Base-by-base conservation (phyloP, 441 rosid species). In the Adansonia gregorii region DNA sequence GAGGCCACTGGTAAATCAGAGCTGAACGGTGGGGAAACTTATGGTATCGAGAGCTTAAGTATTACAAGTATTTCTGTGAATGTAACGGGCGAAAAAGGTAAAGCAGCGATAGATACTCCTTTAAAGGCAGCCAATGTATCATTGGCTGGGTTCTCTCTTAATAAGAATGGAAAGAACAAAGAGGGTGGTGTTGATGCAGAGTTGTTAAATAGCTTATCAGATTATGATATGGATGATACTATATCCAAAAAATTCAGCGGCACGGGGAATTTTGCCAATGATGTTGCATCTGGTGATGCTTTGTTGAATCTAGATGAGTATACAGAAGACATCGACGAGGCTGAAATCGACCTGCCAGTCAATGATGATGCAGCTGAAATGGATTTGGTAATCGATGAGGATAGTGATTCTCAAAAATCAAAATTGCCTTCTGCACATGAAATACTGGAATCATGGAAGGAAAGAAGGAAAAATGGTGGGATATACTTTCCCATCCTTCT, bases 371-470 rank as follows among this genome's bases (percentile, higher is more conserved):
- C 59, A 8, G 39, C 52, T 11, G 76, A 73, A 60, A 63, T 76
- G 41, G 73, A 79, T 64, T 24, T 67, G 59, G 71, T 61, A 19
- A 49, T 74, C 0, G 55, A 58, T 12, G 78, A 82, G 64, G 84
- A 69, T 45, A 78, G 63, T 81, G 91, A 85, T 64, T 73, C 83
- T 12, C 43, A 46, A 0, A 81, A 72, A 66, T 76, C 87, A 6
- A 82, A 82, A 27, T 73, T 86, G 74, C 97, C 94, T 0, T 82
- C 95, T 8, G 94, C 95, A 15, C 59, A 78, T 55, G 93, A 90
- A 79, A 93, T 94, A 83, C 82, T 94, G 65, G 80, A 87, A 81
- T 75, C 80, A 41, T 94, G 98, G 97, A 90, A 86, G 83, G 81
- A 84, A 69, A 84, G 83, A 78, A 82, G 83, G 51, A 80, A 81